phyloP scores from a whole-genome alignment of 2,329 filamentous ascomycete genomes.

The Epichloe hybrida region DNA sequence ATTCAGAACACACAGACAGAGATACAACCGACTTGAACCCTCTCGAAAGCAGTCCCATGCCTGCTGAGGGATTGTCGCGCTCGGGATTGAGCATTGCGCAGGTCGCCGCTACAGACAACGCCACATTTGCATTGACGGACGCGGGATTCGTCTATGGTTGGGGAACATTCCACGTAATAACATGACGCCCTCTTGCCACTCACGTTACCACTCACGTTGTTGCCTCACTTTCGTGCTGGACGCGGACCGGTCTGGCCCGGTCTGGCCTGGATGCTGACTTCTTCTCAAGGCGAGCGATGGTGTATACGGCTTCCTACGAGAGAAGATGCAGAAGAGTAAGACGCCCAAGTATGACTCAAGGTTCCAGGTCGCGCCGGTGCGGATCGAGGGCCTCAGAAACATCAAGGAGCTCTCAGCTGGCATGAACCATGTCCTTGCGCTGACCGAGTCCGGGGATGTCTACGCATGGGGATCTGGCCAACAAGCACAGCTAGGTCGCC shows the following conservation, averaged over 20 bases:
- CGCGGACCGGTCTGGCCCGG: too few relatives aligned
- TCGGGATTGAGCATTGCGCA: slow-evolving; percentile 42
- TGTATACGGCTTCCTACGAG: slow-evolving; percentile 6
- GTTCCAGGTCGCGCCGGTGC: slow-evolving; percentile 21
- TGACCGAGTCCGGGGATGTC: slow-evolving; percentile 36
- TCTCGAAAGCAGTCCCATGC: slow-evolving; percentile 39
- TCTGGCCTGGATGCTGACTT: background rate
- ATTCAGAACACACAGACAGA: slow-evolving; percentile 21
- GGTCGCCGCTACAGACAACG: slow-evolving; percentile 49
- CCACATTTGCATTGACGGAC: slow-evolving; percentile 56
- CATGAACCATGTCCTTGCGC: slow-evolving; percentile 51
- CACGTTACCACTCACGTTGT: background rate
- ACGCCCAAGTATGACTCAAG: slow-evolving; percentile 4
- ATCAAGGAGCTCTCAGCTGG: slow-evolving; percentile 47
- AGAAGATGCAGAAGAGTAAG: slow-evolving; percentile 25
- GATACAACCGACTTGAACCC: slow-evolving; percentile 39
- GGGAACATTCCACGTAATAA: slow-evolving; percentile 56
- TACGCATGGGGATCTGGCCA: slow-evolving; percentile 10
- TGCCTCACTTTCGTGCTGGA: background rate
- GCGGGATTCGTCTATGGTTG: slow-evolving; percentile 61
- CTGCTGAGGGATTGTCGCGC: slow-evolving; percentile 32
- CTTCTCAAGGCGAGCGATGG: slow-evolving; percentile 5
- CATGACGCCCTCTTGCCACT: background rate
- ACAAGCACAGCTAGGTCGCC: slow-evolving; percentile 39
- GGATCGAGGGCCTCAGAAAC: slow-evolving; percentile 42